Conservation (phyloP, 2,329 filamentous ascomycete species). For the Sclerotinia glacialis region DNA sequence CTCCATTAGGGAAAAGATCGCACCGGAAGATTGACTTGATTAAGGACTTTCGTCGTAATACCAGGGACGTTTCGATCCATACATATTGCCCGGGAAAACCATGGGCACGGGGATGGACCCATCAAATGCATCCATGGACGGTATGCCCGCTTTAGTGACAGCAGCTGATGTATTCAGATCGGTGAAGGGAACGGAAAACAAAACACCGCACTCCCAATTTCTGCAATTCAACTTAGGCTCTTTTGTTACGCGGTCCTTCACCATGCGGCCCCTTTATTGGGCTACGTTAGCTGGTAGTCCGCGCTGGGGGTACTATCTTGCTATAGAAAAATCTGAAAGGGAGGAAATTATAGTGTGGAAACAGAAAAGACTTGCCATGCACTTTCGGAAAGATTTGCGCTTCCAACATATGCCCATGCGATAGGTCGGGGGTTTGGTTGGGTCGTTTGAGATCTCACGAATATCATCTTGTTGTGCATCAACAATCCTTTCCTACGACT, state of each 20-base stretch:
- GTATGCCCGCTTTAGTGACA: slow-evolving; percentile 16
- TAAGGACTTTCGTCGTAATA: slow-evolving; percentile 29
- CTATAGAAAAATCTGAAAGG: neutral
- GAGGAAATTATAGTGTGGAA: neutral
- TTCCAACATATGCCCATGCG: slow-evolving; percentile 85
- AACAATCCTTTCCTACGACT: slow-evolving; percentile 69
- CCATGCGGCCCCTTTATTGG: slow-evolving; percentile 66
- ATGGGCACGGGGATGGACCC: slow-evolving; percentile 62
- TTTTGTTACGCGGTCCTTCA: slow-evolving; percentile 65
- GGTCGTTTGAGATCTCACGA: slow-evolving; percentile 43
- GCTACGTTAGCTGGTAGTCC: slow-evolving; percentile 8
- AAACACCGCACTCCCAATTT: slow-evolving; percentile 94
- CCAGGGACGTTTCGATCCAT: slow-evolving; percentile 37
- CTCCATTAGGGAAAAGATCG: slow-evolving; percentile 13
- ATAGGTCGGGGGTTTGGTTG: slow-evolving; percentile 25
- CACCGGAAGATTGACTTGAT: slow-evolving; percentile 15
- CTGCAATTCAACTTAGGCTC: slow-evolving; percentile 74
- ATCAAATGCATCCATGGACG: slow-evolving; percentile 48
- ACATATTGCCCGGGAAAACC: slow-evolving; percentile 51
- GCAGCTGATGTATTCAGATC: slow-evolving; percentile 1
- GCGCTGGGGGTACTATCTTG: neutral
- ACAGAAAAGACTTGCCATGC: slow-evolving; percentile 65
- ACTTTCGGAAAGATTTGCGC: slow-evolving; percentile 87
- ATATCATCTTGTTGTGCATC: slow-evolving; percentile 81
- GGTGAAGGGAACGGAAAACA: slow-evolving; percentile 51